Evolutionary conservation across 805 yeast genomes (phyloP).

Genomic region (Monosporozyma servazzii): DNA sequence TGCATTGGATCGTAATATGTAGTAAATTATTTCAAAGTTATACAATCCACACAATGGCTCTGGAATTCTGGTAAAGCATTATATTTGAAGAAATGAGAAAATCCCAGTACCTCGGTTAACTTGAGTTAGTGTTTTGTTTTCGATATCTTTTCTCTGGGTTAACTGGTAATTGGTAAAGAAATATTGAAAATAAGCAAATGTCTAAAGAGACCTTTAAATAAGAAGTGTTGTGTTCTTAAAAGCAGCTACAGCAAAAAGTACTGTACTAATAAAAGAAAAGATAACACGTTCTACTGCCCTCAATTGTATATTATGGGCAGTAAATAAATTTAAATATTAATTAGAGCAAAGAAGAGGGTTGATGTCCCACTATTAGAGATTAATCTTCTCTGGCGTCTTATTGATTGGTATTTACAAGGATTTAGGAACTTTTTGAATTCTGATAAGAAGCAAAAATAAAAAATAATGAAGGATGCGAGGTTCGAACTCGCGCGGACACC

Average conservation of each 20-base stretch:
- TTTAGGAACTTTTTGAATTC: too few relatives aligned
- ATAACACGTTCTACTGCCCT: too few relatives aligned
- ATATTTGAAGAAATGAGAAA: constrained; percentile 56
- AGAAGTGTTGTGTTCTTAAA: background rate
- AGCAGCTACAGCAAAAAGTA: background rate
- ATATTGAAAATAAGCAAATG: background rate
- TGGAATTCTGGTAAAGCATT: constrained; percentile 85
- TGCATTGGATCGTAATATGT: constrained; percentile 40
- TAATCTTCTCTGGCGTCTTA: too few relatives aligned
- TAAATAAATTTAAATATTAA: too few relatives aligned
- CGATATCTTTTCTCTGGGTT: background rate
- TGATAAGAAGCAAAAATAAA: background rate
- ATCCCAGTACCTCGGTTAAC: constrained; percentile 42
- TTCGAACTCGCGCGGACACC: background rate
- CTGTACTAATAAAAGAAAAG: too few relatives aligned
- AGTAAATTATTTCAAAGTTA: constrained; percentile 46
- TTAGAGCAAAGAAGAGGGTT: too few relatives aligned
- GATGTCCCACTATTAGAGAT: too few relatives aligned
- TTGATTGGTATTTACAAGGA: too few relatives aligned
- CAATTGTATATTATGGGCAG: too few relatives aligned
- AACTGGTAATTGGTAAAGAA: background rate
- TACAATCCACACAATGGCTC: constrained; percentile 64
- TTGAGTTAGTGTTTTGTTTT: background rate
- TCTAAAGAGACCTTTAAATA: background rate
- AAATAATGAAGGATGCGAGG: background rate